Percentiles rank a stretch among this genome's conserved stretches.
Conservation (phyloP, 2,329 filamentous ascomycete species). For the Endothia cerciana region DNA sequence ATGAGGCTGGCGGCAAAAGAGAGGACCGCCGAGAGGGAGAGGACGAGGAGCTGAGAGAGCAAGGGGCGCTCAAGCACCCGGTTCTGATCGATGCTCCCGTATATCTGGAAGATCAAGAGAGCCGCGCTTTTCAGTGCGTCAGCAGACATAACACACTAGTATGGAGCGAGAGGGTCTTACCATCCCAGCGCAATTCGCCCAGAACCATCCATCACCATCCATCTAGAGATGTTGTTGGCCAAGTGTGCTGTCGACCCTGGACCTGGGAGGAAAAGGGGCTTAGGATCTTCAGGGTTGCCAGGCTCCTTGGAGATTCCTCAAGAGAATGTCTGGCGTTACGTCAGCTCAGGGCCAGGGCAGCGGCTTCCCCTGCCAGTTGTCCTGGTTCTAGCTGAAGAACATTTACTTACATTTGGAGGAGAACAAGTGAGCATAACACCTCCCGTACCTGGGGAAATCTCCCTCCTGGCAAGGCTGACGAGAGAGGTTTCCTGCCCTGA, state of each 20-base stretch:
- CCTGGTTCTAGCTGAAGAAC: not conserved
- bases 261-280: constrained; percentile 4
- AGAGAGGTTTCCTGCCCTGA: not conserved
- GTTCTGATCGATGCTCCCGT: constrained; percentile 46
- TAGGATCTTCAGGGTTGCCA: not conserved
- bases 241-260: constrained; percentile 6
- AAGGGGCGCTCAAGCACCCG: constrained; percentile 56
- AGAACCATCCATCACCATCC: constrained; percentile 7
- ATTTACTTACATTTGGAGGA: not conserved
- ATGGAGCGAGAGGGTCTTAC: not conserved
- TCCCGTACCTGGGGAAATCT: not conserved
- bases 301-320: not conserved
- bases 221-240: not conserved
- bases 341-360: not conserved
- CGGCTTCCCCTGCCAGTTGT: not conserved
- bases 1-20: constrained; percentile 48
- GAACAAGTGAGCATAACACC: not conserved
- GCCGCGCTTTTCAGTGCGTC: constrained; percentile 19
- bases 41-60: constrained; percentile 51
- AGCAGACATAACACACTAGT: not conserved
- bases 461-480: not conserved
- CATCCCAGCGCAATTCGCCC: constrained; percentile 5
- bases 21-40: constrained; percentile 49
- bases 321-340: not conserved
- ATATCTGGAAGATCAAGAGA: constrained; percentile 22